Evolutionary conservation across 495 filamentous ascomycete species (phyloP).

Genomic region (Penicillium angulare): DNA sequence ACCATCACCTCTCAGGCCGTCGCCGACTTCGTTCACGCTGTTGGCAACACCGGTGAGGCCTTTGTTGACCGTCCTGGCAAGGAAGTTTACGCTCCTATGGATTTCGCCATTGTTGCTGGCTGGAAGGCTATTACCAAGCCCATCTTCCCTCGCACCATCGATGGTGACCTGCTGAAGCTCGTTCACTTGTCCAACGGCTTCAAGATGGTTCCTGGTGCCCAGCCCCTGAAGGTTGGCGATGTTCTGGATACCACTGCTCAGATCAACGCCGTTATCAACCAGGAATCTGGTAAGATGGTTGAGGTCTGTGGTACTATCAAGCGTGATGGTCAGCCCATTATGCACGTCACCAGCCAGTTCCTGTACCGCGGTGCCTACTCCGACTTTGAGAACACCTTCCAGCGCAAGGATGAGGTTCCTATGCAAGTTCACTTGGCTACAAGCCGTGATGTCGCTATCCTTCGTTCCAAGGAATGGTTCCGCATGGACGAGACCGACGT

Average conservation of each 20-base stretch:
- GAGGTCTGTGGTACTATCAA: constrained; percentile 96
- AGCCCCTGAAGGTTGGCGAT: constrained; percentile 92
- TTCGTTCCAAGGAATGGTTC: constrained; percentile 97
- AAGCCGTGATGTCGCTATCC: constrained; percentile 86
- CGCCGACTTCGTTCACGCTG: constrained; percentile 96
- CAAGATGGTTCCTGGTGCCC: constrained; percentile 95
- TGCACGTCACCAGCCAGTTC: constrained; percentile 98
- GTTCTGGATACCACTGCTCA: constrained; percentile 89
- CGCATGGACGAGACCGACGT: constrained; percentile 74
- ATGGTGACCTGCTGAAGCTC: constrained; percentile 90
- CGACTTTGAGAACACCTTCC: constrained; percentile 97
- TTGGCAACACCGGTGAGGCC: constrained; percentile 97
- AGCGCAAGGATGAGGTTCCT: constrained; percentile 91
- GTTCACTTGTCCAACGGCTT: constrained; percentile 96
- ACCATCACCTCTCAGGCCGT: constrained; percentile 88
- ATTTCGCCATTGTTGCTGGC: constrained; percentile 96
- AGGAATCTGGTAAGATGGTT: constrained; percentile 98
- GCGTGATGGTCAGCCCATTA: constrained; percentile 81
- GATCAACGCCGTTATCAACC: constrained; percentile 96
- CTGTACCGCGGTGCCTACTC: constrained; percentile 89
- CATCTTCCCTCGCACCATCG: constrained; percentile 92
- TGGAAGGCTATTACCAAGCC: constrained; percentile 99
- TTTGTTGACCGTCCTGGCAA: constrained; percentile 97
- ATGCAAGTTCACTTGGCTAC: constrained; percentile 88
- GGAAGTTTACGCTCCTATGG: constrained; percentile 94